Base-by-base conservation (phyloP, 116 monocot genomes). In the Papilionanthe hybrid region DNA sequence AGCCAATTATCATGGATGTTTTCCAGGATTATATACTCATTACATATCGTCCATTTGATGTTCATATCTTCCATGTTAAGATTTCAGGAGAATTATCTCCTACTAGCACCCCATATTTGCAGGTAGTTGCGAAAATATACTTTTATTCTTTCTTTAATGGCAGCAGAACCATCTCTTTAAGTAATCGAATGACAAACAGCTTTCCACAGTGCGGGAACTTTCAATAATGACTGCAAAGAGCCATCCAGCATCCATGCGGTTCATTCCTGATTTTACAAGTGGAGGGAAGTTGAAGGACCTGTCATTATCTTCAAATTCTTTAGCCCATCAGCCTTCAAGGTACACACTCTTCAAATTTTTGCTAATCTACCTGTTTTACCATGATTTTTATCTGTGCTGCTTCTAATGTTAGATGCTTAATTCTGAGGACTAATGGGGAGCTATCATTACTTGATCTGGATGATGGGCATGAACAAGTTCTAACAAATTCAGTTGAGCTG, bases 161-260 rank as follows among this genome's bases (percentile, higher is more conserved):
- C 47, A 23, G n/a, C 27, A 25, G 27, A 72, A 77, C 78, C 57
- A 72, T 81, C 44, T 72, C 67, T 82, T 66, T 82, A 83, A 88
- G 81, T 90, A 85, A 92, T 88, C 78, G 82, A 86, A 83, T 94
- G 87, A 86, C 84, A 80, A 88, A 88, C 99, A 99, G 99, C 89
- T 99, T 90, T 90, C 91, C 85, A 95, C 99, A 82, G 92, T 99
- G 80, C 81, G 95, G 56, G 99, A 99, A 81, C 90, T 99, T 78
- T 99, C 99, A 80, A 99, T 99, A 65, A 95, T 99, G 99, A 90
- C 90, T 83, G 90, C 92, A 67, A 95, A 93, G 90, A 95, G 92
- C 78, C 93, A 92, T 82, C 99, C 99, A 81, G 88, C 89, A 79
- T 84, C 93, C 56, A 95, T 99, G 99, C 86, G 93, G 45, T 95